Conservation (phyloP, 116 monocot genomes). For the Cymodocea nodosa region DNA sequence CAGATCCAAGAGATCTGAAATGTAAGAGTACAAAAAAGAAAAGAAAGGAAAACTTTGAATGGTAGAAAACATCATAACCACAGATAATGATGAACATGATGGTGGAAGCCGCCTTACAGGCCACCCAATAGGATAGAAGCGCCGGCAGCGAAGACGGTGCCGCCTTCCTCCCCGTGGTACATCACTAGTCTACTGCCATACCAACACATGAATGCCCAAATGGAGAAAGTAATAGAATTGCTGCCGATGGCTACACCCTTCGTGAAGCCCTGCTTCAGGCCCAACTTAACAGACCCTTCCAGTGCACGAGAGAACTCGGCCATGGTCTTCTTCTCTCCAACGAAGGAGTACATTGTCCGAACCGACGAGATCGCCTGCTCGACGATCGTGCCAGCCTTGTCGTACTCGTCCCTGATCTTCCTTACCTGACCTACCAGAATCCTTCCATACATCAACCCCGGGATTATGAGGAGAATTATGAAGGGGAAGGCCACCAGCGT, state of each 20-base stretch:
- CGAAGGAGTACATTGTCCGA: constrained; percentile 75
- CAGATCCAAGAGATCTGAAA: constrained; percentile 40
- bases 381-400: constrained; percentile 43
- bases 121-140: constrained; percentile 47
- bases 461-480: constrained; percentile 54
- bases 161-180: constrained; percentile 50
- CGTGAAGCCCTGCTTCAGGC: constrained; percentile 52
- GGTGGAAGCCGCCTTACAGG: constrained; percentile 19
- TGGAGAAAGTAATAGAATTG: constrained; percentile 61
- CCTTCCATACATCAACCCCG: constrained; percentile 59
- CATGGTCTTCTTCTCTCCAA: constrained; percentile 42
- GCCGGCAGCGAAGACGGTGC: constrained; percentile 57
- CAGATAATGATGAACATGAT: background rate
- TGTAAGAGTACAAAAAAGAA: no score
- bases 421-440: constrained; percentile 40
- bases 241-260: constrained; percentile 79
- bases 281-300: constrained; percentile 41
- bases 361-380: constrained; percentile 65
- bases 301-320: constrained; percentile 44
- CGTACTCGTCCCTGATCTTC: constrained; percentile 40
- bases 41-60: background rate
- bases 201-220: constrained; percentile 68
- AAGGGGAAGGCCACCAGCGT: constrained; percentile 43
- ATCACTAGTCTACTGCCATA: constrained; percentile 76
- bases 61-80: background rate